phyloP scores from a whole-genome alignment of 1,284 basidiomycete genomes.

The Meira nashicola region DNA sequence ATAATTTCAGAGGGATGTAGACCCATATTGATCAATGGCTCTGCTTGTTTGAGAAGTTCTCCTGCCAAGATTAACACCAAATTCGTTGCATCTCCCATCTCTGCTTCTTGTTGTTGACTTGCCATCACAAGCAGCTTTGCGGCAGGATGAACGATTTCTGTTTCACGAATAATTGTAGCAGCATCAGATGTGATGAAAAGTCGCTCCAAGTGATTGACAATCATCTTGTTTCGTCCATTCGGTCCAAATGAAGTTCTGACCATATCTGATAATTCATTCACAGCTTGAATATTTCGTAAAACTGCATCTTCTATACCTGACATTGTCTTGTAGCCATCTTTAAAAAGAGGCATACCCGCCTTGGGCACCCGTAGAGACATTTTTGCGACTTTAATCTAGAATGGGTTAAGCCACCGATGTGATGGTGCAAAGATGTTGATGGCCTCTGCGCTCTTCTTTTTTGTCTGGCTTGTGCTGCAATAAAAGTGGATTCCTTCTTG shows the following conservation, averaged over 20 bases:
- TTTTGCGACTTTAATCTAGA: too few species aligned
- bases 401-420: too few species aligned
- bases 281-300: slow-evolving; percentile 84
- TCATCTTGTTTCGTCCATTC: slow-evolving; percentile 63
- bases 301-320: slow-evolving; percentile 86
- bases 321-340: slow-evolving; percentile 65
- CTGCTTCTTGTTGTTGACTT: slow-evolving; percentile 88
- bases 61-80: slow-evolving; percentile 91
- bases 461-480: too few species aligned
- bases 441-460: too few species aligned
- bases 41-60: slow-evolving; percentile 89
- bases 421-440: too few species aligned
- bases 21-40: slow-evolving; percentile 88
- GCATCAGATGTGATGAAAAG: slow-evolving; percentile 98
- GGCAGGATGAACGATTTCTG: slow-evolving; percentile 96
- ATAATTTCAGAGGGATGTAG: slow-evolving; percentile 85
- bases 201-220: slow-evolving; percentile 70
- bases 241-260: slow-evolving; percentile 94
- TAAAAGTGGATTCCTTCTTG: too few species aligned
- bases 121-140: slow-evolving; percentile 97
- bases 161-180: slow-evolving; percentile 92
- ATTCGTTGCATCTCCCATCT: slow-evolving; percentile 97
- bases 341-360: slow-evolving; percentile 66
- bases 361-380: slow-evolving; percentile 70
- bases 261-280: slow-evolving; percentile 86